Evolutionary conservation across 352 stramenopile species (phyloP).

Genomic region (Phytophthora pseudosyringae): DNA sequence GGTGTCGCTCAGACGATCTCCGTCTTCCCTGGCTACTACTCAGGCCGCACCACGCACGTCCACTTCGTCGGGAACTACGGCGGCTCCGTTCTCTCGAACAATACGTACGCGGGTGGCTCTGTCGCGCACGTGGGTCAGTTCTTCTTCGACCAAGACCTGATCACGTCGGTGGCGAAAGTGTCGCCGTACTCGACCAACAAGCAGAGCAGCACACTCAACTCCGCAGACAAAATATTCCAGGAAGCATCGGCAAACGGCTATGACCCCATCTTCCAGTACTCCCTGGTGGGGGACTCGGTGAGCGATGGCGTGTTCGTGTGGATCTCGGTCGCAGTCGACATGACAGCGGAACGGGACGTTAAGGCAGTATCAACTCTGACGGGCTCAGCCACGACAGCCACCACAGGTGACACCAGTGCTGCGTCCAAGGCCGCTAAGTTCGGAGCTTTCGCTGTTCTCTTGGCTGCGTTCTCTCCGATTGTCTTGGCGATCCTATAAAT

Average conservation of each 20-base stretch:
- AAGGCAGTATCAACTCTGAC: slow-evolving; percentile 12
- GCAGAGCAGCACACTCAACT: slow-evolving; percentile 25
- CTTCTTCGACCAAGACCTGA: slow-evolving; percentile 38
- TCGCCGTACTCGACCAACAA: slow-evolving; percentile 26
- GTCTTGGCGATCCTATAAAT: neutral
- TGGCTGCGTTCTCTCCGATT: slow-evolving; percentile 2
- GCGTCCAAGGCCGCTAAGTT: neutral
- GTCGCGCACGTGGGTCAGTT: slow-evolving; percentile 33
- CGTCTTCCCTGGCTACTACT: slow-evolving; percentile 35
- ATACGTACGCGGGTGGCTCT: slow-evolving; percentile 32
- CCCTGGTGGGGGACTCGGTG: slow-evolving; percentile 1
- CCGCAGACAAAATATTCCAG: slow-evolving; percentile 4
- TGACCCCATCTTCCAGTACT: slow-evolving; percentile 3
- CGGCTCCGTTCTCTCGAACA: slow-evolving; percentile 27
- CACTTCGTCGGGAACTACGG: slow-evolving; percentile 31
- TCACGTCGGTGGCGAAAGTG: slow-evolving; percentile 20
- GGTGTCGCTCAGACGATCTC: slow-evolving; percentile 34
- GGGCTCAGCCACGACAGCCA: neutral
- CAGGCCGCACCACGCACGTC: slow-evolving; percentile 27
- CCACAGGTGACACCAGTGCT: neutral
- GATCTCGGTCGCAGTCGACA: slow-evolving; percentile 35
- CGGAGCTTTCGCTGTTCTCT: neutral
- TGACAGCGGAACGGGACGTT: slow-evolving; percentile 14
- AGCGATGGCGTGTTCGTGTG: slow-evolving; percentile 19
- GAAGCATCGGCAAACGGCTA: neutral